Evolutionary conservation across 345 rosid species (phyloP), one percentile per base, ranked within the genome.

Genomic region (Melastoma malabathricum): DNA sequence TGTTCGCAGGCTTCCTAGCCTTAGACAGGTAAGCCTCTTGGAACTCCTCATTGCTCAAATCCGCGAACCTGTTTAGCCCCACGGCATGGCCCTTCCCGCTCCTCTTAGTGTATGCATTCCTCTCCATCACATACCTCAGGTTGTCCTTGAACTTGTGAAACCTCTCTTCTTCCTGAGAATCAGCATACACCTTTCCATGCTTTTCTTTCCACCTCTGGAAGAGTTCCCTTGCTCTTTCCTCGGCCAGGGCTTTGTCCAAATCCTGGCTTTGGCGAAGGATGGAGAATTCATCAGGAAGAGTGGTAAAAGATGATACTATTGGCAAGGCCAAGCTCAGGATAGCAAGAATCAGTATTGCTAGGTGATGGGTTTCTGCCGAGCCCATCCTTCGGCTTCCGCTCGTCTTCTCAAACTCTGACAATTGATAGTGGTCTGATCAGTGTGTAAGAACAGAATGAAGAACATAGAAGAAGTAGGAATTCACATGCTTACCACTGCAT

Each of bases 41-140:
- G 64, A 82, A 78, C 72, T 82, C 89, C 64, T 73, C 84, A 56
- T 78, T 82, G 66, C 74, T 74, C 73, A 82, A 34, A 50, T 82
- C 89, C 20, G 84, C 84, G 56, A 82, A 82, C 72, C 63, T 75
- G 67, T 75, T 82, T 64, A 82, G 45, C 29, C 89, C 89, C 55
- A 76, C 80, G 0, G 13, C 29, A 20, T 72, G 79, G 15, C 48
- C 67, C 18, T 18, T 6, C 3, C 17, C 41, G 10, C 51, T 25
- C 7, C 61, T n/a, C 19, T 29, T 57, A 25, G 41, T 46, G 44
- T 44, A 13, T 9, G 43, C 48, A 46, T 62, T 73, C 58, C 64
- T 75, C 39, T 74, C 75, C 0, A 72, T 15, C 7, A 82, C 60
- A 52, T 74, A 78, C 52, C 59, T 70, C 73, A 78, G 57, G 47